Percentiles rank a stretch among this genome's conserved stretches.
Evolutionary conservation across 345 rosid genomes (phyloP).

Genomic region (Brassica nigra): DNA sequence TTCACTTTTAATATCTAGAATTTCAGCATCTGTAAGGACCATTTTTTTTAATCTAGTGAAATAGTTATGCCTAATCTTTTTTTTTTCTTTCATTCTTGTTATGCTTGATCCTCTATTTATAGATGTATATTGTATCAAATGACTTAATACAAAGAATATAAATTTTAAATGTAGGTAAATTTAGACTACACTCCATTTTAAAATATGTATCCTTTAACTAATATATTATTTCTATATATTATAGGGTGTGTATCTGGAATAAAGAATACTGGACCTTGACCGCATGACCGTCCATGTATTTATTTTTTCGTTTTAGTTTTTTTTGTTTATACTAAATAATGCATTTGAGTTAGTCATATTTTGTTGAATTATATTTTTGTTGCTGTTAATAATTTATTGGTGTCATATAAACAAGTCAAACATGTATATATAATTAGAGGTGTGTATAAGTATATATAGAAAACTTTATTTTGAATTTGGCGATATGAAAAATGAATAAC

Average conservation of each 20-base stretch:
- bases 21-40: slow-evolving; percentile 15
- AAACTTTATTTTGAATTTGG: too few relatives aligned
- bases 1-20: background rate
- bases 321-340: too few relatives aligned
- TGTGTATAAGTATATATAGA: too few relatives aligned
- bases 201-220: background rate
- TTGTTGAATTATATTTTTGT: too few relatives aligned
- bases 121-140: background rate
- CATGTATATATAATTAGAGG: too few relatives aligned
- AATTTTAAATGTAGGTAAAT: background rate
- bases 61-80: background rate
- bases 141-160: background rate
- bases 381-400: too few relatives aligned
- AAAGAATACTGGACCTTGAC: background rate
- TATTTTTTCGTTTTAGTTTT: too few relatives aligned
- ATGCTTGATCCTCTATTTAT: background rate
- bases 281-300: too few relatives aligned
- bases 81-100: background rate
- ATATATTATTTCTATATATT: background rate
- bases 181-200: background rate
- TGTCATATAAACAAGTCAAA: too few relatives aligned
- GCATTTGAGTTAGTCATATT: too few relatives aligned
- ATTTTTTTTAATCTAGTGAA: background rate
- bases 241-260: background rate
- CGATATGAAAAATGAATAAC: too few relatives aligned